Percentiles rank a stretch among this genome's conserved stretches.
Evolutionary conservation across 2,329 filamentous ascomycete species (phyloP).

Genomic region (Sordariomycetes sp.): DNA sequence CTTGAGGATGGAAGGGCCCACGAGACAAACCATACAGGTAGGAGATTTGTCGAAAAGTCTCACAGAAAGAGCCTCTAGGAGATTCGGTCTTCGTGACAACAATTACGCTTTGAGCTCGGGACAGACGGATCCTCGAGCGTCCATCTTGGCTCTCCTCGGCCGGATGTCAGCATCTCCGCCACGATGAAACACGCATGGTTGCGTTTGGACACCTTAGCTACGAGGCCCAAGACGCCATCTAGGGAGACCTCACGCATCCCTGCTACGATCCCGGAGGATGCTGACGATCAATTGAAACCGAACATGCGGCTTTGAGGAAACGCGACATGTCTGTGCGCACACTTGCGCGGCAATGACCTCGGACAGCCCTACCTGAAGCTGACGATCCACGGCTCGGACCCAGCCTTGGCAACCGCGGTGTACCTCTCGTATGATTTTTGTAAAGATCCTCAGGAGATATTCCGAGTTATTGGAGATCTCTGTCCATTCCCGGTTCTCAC

Average conservation of each 20-base stretch:
- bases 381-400: background rate
- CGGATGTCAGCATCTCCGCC: background rate
- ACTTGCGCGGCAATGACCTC: background rate
- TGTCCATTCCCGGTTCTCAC: no score
- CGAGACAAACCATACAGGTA: no score
- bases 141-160: background rate
- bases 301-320: background rate
- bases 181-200: background rate
- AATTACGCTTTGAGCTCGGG: background rate
- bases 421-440: no score
- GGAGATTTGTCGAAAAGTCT: no score
- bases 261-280: background rate
- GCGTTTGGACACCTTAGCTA: background rate
- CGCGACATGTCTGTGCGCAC: background rate
- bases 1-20: no score
- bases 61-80: no score
- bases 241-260: background rate
- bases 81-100: no score
- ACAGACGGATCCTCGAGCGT: background rate
- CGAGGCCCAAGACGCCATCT: background rate
- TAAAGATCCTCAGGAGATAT: no score
- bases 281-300: background rate
- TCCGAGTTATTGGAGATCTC: no score
- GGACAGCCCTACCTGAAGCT: background rate
- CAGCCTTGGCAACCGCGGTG: no score